phyloP scores from a whole-genome alignment of 2,329 filamentous ascomycete genomes.

The Neodidymelliopsis sp. region DNA sequence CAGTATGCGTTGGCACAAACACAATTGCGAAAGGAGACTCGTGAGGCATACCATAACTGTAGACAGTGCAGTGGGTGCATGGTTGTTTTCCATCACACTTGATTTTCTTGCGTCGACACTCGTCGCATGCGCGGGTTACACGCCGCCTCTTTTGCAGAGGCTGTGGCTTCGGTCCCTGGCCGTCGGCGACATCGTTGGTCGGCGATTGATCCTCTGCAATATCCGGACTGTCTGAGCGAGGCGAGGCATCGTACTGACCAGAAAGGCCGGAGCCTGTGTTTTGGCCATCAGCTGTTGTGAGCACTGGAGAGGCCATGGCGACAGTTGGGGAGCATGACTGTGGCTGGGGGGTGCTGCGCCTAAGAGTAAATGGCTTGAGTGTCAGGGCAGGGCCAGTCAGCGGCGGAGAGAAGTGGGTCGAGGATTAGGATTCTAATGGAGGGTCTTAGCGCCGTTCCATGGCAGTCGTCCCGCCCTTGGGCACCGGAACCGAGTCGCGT shows the following conservation, averaged over 20 bases:
- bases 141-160: constrained; percentile 52
- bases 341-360: constrained; percentile 42
- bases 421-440: constrained; percentile 40
- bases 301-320: constrained; percentile 48
- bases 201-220: constrained; percentile 42
- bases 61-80: constrained; percentile 92
- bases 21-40: not conserved
- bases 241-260: constrained; percentile 36
- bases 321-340: constrained; percentile 39
- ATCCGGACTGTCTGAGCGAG: constrained; percentile 42
- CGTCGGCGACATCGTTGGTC: constrained; percentile 42
- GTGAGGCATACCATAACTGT: constrained; percentile 81
- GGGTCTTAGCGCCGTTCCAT: constrained; percentile 40
- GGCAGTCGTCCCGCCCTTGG: constrained; percentile 32
- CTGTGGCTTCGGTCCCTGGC: constrained; percentile 44
- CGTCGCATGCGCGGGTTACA: constrained; percentile 54
- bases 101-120: constrained; percentile 59
- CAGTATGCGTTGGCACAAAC: not conserved
- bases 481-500: constrained; percentile 33
- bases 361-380: constrained; percentile 42
- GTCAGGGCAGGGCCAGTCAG: constrained; percentile 34
- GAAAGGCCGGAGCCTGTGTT: constrained; percentile 37
- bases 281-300: constrained; percentile 42
- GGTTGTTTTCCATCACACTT: constrained; percentile 64
- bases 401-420: constrained; percentile 40